Evolutionary conservation across 1,139 yeast species (phyloP), one percentile per base, ranked within the genome.

Genomic region (Arxiozyma bovina): DNA sequence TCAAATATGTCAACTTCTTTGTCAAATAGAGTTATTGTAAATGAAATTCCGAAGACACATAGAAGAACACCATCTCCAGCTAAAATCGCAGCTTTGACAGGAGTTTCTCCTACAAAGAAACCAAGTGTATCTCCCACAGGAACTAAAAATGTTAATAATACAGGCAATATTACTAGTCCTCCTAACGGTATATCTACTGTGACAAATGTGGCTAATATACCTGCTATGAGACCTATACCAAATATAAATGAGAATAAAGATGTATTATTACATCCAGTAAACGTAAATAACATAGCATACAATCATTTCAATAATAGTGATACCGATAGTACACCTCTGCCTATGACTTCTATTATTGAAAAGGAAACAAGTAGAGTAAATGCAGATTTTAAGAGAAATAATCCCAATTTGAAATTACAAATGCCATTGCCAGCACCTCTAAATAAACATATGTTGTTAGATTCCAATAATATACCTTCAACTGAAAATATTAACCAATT

Each of bases 211-310:
- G 56, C 55, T 6, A 54, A 57, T 6, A 63, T 65, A 18, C 63
- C 65, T 2, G 54, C 61, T 1, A 66, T 66, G 69, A 66, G 63
- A 44, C 66, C 68, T 8, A 52, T 64, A 49, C 51, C 53, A 5
- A 50, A 52, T 18, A 53, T 56, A 18, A 56, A 54, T n/a, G 69
- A 65, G 20, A 76, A 74, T 30, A 63, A 62, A 50, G 75, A 73
- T 57, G 81, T 85, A 5, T 69, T 83, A 46, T 70, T 83, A 52
- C 87, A 82, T 60, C 87, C 88, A 0, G 77, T 82, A 53, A 82
- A 83, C 63, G 77, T 76, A 58, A 77, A 52, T 12, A 52, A 56
- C 4, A 21, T 50, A 50, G 3, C 18, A 9, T 23, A 30, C 21
- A 4, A 17, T 45, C 55, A 21, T 42, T 21, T 20, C 6, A 45